Evolutionary conservation across 176 grass and related monocot species (phyloP), one percentile per base, ranked within the genome.

Genomic region (Aegilops bicornis): DNA sequence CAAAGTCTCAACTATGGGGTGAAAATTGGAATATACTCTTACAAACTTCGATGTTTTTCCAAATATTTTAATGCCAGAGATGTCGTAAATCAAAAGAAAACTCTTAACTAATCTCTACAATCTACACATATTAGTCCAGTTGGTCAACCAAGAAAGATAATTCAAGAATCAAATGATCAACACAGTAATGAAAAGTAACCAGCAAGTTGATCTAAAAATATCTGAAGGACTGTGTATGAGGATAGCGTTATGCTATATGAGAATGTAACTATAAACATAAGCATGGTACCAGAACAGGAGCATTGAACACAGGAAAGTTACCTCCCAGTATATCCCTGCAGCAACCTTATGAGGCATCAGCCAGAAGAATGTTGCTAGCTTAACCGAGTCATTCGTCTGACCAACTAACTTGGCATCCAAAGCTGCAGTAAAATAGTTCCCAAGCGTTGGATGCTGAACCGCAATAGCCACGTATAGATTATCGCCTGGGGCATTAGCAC

Each of bases 261-360:
- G 17, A 61, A 29, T 59, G 36, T 20, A 50, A 76, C 1, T 0
- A 8, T 54, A 54, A 73, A 30, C 24, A 6, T 43, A 66, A 45
- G 42, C 15, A 67, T 48, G 47, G 20, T 23, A 43, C 17, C 23
- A 73, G 20, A 85, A 71, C 5, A 39, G 67, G 7, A 80, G 66
- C 37, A 79, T 14, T 17, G 33, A 24, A 64, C 25, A 64, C 2
- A 83, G 22, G 54, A 43, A 30, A 71, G 17, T 60, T 94, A 91
- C 93, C 96, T 98, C 90, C 96, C 90, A 96, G 70, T 98, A 98
- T 88, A 98, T 98, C 91, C 93, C 90, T 67, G 89, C 89, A 67
- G 88, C 90, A 91, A 96, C 96, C 80, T 95, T 98, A 77, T 96
- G 96, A 0, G 96, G 93, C 93, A 98, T 96, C 70, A 98, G 76